Percentiles rank a stretch among this genome's conserved stretches.
Evolutionary conservation across 2,329 filamentous ascomycete species (phyloP).

Genomic region (Phaeosphaeriaceae sp.): DNA sequence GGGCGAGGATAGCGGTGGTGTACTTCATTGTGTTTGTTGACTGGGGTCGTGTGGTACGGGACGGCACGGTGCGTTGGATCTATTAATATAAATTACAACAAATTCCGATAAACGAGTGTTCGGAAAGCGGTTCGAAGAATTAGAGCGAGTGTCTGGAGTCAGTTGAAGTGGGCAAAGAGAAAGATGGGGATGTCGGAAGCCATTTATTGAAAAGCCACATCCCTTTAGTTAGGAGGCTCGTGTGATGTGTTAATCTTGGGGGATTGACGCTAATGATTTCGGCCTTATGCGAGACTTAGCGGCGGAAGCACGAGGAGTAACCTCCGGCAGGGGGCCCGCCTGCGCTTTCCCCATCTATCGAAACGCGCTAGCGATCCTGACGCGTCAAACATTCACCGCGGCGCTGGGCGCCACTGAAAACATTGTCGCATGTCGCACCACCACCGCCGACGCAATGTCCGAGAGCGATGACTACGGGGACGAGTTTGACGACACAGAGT

Average conservation of each 20-base stretch:
- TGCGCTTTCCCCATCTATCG: constrained; percentile 22
- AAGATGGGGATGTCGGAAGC: constrained; percentile 7
- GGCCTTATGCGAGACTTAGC: constrained; percentile 16
- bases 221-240: not conserved
- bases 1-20: constrained; percentile 53
- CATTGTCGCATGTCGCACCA: constrained; percentile 11
- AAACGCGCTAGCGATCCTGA: constrained; percentile 33
- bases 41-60: constrained; percentile 11
- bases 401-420: constrained; percentile 21
- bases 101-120: constrained; percentile 27
- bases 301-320: constrained; percentile 12
- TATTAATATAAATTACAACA: constrained; percentile 26
- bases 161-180: constrained; percentile 2
- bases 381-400: constrained; percentile 29
- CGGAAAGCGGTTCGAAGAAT: constrained; percentile 13
- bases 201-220: constrained; percentile 7
- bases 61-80: constrained; percentile 6
- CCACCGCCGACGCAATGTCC: constrained; percentile 25
- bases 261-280: not conserved
- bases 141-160: constrained; percentile 12
- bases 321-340: constrained; percentile 20
- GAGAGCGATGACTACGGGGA: constrained; percentile 68
- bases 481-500: constrained; percentile 70
- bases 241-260: constrained; percentile 16
- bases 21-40: constrained; percentile 51